Conservation (phyloP, 2,329 filamentous ascomycete species). For the Colletotrichum sp. region DNA sequence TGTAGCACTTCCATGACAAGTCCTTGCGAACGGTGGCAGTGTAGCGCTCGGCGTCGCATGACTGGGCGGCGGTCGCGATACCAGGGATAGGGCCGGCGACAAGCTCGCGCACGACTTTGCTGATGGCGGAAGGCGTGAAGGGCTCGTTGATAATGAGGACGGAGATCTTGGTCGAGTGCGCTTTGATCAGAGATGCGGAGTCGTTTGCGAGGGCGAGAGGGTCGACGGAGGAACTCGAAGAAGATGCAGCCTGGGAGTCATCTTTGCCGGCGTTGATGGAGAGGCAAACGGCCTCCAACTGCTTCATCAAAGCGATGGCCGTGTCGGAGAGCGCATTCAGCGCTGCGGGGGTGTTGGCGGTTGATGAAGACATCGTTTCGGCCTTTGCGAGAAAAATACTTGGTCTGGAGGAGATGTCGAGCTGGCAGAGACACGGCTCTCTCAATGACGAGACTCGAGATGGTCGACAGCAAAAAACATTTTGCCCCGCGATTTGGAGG, state of each 20-base stretch:
- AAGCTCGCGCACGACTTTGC: constrained; percentile 74
- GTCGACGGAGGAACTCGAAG: constrained; percentile 43
- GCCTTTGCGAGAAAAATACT: not conserved
- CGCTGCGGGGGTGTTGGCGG: constrained; percentile 34
- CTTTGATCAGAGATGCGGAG: constrained; percentile 74
- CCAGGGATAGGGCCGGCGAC: constrained; percentile 75
- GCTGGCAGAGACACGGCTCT: not conserved
- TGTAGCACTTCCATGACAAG: constrained; percentile 61
- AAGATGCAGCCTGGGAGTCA: constrained; percentile 9
- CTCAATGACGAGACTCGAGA: not conserved
- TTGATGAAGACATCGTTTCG: constrained; percentile 1
- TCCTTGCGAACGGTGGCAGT: constrained; percentile 69
- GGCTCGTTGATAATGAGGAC: constrained; percentile 86
- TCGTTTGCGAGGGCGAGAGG: constrained; percentile 74
- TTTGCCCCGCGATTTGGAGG: constrained; percentile 26
- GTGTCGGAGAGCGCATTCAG: constrained; percentile 44
- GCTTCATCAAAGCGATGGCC: constrained; percentile 41
- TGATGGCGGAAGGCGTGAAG: constrained; percentile 80
- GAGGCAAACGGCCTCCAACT: constrained; percentile 47
- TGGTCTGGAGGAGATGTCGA: not conserved
- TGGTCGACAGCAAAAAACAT: constrained; percentile 6
- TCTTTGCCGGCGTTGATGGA: constrained; percentile 39
- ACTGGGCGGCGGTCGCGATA: constrained; percentile 72
- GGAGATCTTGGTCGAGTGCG: constrained; percentile 86
- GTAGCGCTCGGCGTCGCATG: constrained; percentile 66